Base-by-base conservation (phyloP, 2,329 filamentous ascomycete genomes). In the Fusarium sp. region DNA sequence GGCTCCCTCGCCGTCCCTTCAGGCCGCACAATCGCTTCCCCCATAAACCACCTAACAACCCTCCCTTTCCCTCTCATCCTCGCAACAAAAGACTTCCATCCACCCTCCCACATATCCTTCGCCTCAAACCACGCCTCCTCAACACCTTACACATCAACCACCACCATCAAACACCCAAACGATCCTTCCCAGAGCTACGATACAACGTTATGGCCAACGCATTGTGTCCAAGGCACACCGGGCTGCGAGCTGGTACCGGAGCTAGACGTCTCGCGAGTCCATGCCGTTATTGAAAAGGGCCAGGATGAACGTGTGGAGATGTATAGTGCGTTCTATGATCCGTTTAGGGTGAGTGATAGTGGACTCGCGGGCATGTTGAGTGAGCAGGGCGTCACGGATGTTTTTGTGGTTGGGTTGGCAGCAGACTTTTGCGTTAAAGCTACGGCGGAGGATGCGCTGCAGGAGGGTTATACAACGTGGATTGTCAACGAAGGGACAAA, bases 21-120 rank as follows among this genome's bases (percentile, higher is more conserved):
- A 55, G 96, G 91, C 73, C 92, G 94, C 72, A 83, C 88, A 71
- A 91, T 97, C 66, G 87, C 91, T 14, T 86, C 90, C 6, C 73
- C 87, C 23, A 87, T 98, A 83, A 98, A 98, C 85, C 74, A 83
- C 54, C 90, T 98, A 49, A 89, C 98, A 63, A 74, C 82, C 9
- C 86, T 92, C 29, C 91, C 92, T 51, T 97, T 98, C 79, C 82
- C 84, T 42, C 80, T 93, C 77, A 93, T 92, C 74, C 84, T 98
- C 73, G 94, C 94, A 48, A 97, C 95, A n/a, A 92, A 94, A 80
- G 96, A 99, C 88, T 97, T 90, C 86, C 96, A 99, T 79, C 96
- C 96, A 0, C 74, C 77, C 5, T 83, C 92, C 78, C 95, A 98
- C 85, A 86, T 97, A 80, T 98, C 95, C 45, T 99, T 99, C 82